Conservation (phyloP, 352 stramenopile genomes). For the Globisporangium echinulatum region DNA sequence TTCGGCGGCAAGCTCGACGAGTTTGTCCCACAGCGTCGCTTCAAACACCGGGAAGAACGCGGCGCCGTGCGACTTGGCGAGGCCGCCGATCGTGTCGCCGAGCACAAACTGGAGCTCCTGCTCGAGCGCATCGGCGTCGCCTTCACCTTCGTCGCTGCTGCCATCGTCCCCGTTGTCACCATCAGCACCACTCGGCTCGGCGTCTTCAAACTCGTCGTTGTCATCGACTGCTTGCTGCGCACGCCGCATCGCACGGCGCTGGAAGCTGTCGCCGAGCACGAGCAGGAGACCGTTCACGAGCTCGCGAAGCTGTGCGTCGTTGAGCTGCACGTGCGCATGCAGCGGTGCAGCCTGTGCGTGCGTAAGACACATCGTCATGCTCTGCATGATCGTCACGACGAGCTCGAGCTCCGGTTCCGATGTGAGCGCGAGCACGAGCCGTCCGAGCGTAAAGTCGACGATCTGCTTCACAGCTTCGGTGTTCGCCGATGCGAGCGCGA, state of each 20-base stretch:
- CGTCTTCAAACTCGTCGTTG: slow-evolving; percentile 10
- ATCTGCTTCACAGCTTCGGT: slow-evolving; percentile 74
- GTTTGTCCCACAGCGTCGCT: slow-evolving; percentile 67
- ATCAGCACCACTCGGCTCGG: neutral
- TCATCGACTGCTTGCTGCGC: slow-evolving; percentile 19
- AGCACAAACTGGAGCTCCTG: slow-evolving; percentile 77
- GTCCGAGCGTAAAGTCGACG: slow-evolving; percentile 76
- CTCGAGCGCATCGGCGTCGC: slow-evolving; percentile 46
- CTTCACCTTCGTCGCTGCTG: slow-evolving; percentile 41
- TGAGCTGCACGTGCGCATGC: slow-evolving; percentile 43
- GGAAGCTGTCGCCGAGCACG: slow-evolving; percentile 76
- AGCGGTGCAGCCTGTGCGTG: slow-evolving; percentile 25
- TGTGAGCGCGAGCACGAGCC: slow-evolving; percentile 67
- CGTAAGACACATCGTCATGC: slow-evolving; percentile 65
- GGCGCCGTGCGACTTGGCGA: slow-evolving; percentile 63
- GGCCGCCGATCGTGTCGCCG: slow-evolving; percentile 63
- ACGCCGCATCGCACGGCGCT: slow-evolving; percentile 57
- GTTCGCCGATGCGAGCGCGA: slow-evolving; percentile 43
- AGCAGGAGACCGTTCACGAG: slow-evolving; percentile 69
- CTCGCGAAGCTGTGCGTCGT: slow-evolving; percentile 68
- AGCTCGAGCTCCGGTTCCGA: slow-evolving; percentile 82
- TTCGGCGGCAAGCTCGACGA: slow-evolving; percentile 50
- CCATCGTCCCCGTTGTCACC: slow-evolving; percentile 16
- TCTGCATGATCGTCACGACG: slow-evolving; percentile 83
- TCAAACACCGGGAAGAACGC: slow-evolving; percentile 78